Conservation (phyloP, 2,329 filamentous ascomycete genomes). For the Neonectria sp. region DNA sequence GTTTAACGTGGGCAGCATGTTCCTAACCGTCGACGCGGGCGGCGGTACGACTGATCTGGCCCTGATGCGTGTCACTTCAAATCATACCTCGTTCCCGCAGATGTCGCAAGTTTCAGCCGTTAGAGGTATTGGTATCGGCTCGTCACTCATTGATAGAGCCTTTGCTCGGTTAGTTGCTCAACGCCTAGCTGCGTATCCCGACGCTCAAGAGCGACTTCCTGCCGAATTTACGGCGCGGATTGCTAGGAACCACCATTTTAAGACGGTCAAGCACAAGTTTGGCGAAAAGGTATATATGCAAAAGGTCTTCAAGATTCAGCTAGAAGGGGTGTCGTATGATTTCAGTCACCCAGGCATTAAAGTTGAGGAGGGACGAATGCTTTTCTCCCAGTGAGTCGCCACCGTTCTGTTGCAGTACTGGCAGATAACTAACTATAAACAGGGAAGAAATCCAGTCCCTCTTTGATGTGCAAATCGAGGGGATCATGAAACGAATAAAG, state of each 20-base stretch:
- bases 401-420: neutral
- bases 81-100: slow-evolving; percentile 44
- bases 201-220: slow-evolving; percentile 57
- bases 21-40: slow-evolving; percentile 62
- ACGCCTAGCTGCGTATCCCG: slow-evolving; percentile 54
- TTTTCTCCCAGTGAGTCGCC: slow-evolving; percentile 55
- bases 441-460: slow-evolving; percentile 60
- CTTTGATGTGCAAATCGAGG: slow-evolving; percentile 52
- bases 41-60: slow-evolving; percentile 64
- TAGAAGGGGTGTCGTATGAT: slow-evolving; percentile 60
- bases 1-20: slow-evolving; percentile 57
- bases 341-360: slow-evolving; percentile 55
- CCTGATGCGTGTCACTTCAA: slow-evolving; percentile 58
- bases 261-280: slow-evolving; percentile 59
- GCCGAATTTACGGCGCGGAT: slow-evolving; percentile 55
- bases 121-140: slow-evolving; percentile 62
- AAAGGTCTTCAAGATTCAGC: slow-evolving; percentile 57
- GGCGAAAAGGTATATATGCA: slow-evolving; percentile 61
- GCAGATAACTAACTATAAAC: slow-evolving; percentile 2
- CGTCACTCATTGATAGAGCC: slow-evolving; percentile 61
- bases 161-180: slow-evolving; percentile 58
- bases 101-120: slow-evolving; percentile 57
- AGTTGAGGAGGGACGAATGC: slow-evolving; percentile 58
- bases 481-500: slow-evolving; percentile 55
- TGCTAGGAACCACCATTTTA: slow-evolving; percentile 57